Base-by-base conservation (phyloP, 2,329 filamentous ascomycete genomes). In the Hysterium pulicare region DNA sequence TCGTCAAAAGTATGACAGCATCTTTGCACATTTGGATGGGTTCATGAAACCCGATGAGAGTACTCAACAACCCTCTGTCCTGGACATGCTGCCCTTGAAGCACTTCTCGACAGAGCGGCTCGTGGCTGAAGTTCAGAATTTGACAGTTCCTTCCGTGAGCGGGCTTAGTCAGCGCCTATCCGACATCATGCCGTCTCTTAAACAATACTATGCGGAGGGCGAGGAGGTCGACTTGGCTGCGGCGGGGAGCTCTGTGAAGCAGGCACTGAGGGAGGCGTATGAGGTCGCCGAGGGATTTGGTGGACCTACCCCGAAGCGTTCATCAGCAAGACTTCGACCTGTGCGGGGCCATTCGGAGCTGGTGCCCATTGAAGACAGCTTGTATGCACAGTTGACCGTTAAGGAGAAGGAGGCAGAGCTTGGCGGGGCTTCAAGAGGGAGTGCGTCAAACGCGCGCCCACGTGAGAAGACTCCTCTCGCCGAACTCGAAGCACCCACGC, bases 91-190 rank as follows among this genome's bases (percentile, higher is more conserved):
- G 36, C 49, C 42, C 6, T 40, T 41, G 38, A 51, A 51, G 43
- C 59, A 64, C 24, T 55, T 66, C n/a, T 71, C 70, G 5, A 66
- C 68, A 11, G 59, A 70, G 28, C 61, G 70, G 38, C 54, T 72
- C 34, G 58, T 73, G 20, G 62, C 61, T 32, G 72, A 75, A 52
- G 62, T 74, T 50, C 68, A 73, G 20, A 63, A 67, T 22, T 53
- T 75, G 17, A 69, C 67, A 4, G 68, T 76, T 19, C 73, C 73
- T 13, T 73, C 69, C 4, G 64, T 74, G 13, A 62, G 60, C 21
- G 69, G 62, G 9, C 58, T 75, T 6, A 73, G 71, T 2, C 63
- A 72, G 38, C 65, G 71, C 16, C 55, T 75, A 10, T 73, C 71
- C 0, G 68, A 71, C 52, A 58, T 73, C 10, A 49, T 75, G 15